Evolutionary conservation across 1,139 yeast genomes (phyloP).

Genomic region (Diutina neorugosa): DNA sequence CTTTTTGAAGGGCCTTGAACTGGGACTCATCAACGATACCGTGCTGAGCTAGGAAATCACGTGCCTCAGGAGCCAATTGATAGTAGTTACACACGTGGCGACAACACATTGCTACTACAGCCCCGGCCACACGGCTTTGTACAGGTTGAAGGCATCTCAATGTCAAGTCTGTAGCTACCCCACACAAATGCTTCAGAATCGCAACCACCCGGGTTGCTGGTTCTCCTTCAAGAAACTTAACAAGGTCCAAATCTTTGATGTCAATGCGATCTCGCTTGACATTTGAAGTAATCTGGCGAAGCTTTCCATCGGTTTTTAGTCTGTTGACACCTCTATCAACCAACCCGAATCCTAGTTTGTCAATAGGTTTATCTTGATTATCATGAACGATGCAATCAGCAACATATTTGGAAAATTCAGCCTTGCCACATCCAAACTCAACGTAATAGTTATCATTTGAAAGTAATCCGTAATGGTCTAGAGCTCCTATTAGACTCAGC

Average conservation of each 20-base stretch:
- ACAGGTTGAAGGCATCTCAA: conserved; percentile 38
- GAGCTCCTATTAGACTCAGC: conserved; percentile 64
- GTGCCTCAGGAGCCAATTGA: conserved; percentile 40
- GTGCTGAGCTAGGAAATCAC: conserved; percentile 21
- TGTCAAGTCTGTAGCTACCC: conserved; percentile 86
- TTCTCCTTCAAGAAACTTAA: conserved; percentile 23
- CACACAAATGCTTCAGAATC: conserved; percentile 82
- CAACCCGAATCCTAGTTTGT: conserved; percentile 35
- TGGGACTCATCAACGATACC: conserved; percentile 23
- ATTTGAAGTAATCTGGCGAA: conserved; percentile 47
- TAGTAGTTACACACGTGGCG: conserved; percentile 65
- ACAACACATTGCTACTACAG: conserved; percentile 88
- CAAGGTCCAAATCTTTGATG: conserved; percentile 60
- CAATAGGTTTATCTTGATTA: not conserved
- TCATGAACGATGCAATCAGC: conserved; percentile 31
- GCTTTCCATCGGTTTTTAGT: conserved; percentile 50
- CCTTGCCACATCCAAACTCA: conserved; percentile 90
- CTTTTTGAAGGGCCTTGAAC: conserved; percentile 45
- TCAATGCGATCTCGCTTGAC: conserved; percentile 57
- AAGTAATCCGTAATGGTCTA: conserved; percentile 33
- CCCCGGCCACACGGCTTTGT: conserved; percentile 21
- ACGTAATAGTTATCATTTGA: conserved; percentile 30
- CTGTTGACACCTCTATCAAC: conserved; percentile 72
- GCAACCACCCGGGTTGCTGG: conserved; percentile 31
- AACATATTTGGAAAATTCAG: conserved; percentile 67